Percentiles rank a stretch among this genome's conserved stretches.
phyloP scores from a whole-genome alignment of 2,329 filamentous ascomycete genomes.

The Aspergillus ochraceoroseus region DNA sequence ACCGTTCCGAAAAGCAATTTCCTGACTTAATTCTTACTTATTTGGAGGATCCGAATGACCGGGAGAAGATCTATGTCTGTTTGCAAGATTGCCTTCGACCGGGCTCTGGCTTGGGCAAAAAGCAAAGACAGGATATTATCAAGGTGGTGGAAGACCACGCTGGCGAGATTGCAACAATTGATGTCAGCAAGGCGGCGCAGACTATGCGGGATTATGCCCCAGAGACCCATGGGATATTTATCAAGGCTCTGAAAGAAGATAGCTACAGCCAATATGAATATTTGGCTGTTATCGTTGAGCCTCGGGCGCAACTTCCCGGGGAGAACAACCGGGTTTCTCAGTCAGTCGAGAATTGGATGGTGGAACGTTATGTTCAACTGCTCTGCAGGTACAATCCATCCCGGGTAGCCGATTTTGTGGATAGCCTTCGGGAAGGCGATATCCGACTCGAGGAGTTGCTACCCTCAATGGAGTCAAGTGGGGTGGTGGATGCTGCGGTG shows the following conservation, averaged over 20 bases:
- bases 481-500: slow-evolving; percentile 87
- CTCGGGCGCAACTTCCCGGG: slow-evolving; percentile 39
- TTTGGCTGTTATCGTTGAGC: slow-evolving; percentile 70
- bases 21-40: slow-evolving; percentile 72
- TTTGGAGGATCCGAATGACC: slow-evolving; percentile 77
- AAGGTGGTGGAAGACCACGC: slow-evolving; percentile 62
- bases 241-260: slow-evolving; percentile 58
- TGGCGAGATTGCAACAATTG: slow-evolving; percentile 60
- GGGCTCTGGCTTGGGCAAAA: slow-evolving; percentile 58
- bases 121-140: slow-evolving; percentile 69
- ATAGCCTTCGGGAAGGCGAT: slow-evolving; percentile 68
- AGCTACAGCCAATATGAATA: slow-evolving; percentile 69
- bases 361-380: slow-evolving; percentile 80
- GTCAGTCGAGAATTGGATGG: slow-evolving; percentile 54
- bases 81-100: slow-evolving; percentile 69
- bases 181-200: slow-evolving; percentile 60
- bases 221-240: slow-evolving; percentile 61
- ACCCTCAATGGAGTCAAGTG: slow-evolving; percentile 81
- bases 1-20: slow-evolving; percentile 73
- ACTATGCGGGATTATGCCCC: slow-evolving; percentile 59
- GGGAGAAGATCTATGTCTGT: slow-evolving; percentile 70
- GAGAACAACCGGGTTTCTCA: slow-evolving; percentile 30
- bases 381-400: slow-evolving; percentile 81
- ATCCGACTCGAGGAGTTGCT: slow-evolving; percentile 74
- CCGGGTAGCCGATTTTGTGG: slow-evolving; percentile 82